A percentile compares a stretch with the other conserved stretches of the same genome.
Evolutionary conservation across 495 filamentous ascomycete genomes (phyloP).

Genomic region (Trichoderma parareesei): DNA sequence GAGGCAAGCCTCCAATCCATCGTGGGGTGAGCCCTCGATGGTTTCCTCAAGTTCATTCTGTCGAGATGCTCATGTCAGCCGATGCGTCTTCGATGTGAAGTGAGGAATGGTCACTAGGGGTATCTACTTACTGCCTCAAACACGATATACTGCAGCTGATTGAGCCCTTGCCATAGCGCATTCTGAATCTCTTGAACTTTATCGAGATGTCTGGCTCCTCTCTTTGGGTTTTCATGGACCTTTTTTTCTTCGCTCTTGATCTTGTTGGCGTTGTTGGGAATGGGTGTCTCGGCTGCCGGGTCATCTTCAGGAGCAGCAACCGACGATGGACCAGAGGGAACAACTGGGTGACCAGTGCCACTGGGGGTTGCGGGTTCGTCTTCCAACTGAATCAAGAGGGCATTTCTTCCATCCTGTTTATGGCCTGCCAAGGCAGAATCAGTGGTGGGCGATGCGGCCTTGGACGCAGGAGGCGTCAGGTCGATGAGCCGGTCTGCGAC

Average conservation of each 20-base stretch:
- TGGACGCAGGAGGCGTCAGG: neutral
- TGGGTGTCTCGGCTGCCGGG: too few relatives aligned
- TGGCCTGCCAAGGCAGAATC: neutral
- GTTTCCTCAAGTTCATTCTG: neutral
- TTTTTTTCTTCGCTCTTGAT: neutral
- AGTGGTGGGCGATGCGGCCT: neutral
- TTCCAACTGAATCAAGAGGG: too few relatives aligned
- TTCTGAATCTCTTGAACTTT: neutral
- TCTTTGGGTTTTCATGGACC: neutral
- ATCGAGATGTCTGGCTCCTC: neutral
- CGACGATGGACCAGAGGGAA: neutral
- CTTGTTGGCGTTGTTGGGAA: neutral
- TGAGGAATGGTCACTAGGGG: neutral
- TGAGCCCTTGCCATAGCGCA: neutral
- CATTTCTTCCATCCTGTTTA: neutral
- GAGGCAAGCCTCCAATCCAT: neutral
- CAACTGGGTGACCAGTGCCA: too few relatives aligned
- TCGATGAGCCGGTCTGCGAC: neutral
- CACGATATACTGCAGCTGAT: neutral
- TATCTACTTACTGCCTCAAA: neutral
- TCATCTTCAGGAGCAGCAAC: neutral
- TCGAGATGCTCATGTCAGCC: neutral
- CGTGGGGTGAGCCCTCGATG: neutral
- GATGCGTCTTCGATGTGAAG: neutral
- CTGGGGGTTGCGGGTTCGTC: neutral